Base-by-base conservation (phyloP, 2,329 filamentous ascomycete genomes). In the Allantophomopsis cytisporea region DNA sequence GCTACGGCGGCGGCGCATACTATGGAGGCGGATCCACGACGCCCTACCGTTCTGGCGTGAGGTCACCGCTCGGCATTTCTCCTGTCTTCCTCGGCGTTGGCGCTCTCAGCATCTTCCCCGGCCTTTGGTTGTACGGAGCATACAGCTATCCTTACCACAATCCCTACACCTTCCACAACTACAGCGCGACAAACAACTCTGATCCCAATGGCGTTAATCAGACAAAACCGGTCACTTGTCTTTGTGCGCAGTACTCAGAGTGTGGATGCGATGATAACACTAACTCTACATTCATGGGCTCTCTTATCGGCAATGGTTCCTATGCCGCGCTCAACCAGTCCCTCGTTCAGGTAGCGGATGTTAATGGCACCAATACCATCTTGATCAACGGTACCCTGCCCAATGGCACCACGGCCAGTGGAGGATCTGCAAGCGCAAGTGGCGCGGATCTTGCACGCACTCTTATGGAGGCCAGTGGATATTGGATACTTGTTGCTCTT, bases 371-470 rank as follows among this genome's bases (percentile, higher is more conserved):
- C 1, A 60, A 60, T 45, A 79, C 73, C 1, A 69, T 91, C 31
- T 63, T 83, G 21, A 61, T 89, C 54, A 86, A 87, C 54, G 84
- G 84, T n/a, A 83, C 80, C 0, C 61, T 89, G 3, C 72, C 77
- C 21, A 80, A 82, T 47, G 75, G 73, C 37, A 82, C 78, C 1
- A 78, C 73, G 0, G 65, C 68, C 1, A 43, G 62, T 5, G 65
- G 63, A 11, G 68, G 64, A 18, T 60, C 55, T 12, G 64, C 65
- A 1, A 55, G 59, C 36, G 55, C 65, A 7, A 56, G 47, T 15
- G 60, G 58, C n/a, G 60, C 43, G 1, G 30, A 36, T 7, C 36
- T 40, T 1, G 36, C 16, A 4, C 40, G 34, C 14, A 38, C 33
- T 3, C 8, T 49, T 3, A 39, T 45, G 4, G 37, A 49, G 38